phyloP scores from a whole-genome alignment of 2,329 filamentous ascomycete genomes.

The Hypoxylon sp. region DNA sequence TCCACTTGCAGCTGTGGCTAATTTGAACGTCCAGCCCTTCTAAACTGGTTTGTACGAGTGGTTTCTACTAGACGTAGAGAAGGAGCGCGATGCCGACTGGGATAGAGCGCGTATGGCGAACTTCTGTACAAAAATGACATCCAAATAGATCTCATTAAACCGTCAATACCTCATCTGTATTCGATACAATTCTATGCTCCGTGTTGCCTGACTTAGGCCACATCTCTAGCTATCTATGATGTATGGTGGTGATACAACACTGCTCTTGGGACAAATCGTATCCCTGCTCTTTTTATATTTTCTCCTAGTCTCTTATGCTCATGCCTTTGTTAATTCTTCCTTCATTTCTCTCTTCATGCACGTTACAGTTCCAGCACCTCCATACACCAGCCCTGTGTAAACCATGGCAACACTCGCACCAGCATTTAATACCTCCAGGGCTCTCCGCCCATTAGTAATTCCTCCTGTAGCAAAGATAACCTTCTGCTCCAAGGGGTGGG shows the following conservation, averaged over 20 bases:
- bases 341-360: conserved; percentile 76
- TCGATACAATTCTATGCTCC: conserved; percentile 23
- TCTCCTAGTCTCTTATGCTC: conserved; percentile 8
- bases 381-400: conserved; percentile 82
- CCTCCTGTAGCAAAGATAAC: conserved; percentile 95
- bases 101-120: conserved; percentile 48
- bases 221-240: conserved; percentile 36
- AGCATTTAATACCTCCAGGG: conserved; percentile 83
- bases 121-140: conserved; percentile 48
- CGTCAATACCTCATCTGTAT: conserved; percentile 28
- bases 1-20: conserved; percentile 14
- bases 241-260: conserved; percentile 30
- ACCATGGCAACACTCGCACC: conserved; percentile 93
- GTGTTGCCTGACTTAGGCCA: conserved; percentile 11
- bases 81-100: conserved; percentile 39
- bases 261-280: conserved; percentile 10
- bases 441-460: conserved; percentile 90
- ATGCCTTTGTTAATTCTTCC: conserved; percentile 53
- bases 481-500: conserved; percentile 67
- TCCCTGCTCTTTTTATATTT: conserved; percentile 4
- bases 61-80: conserved; percentile 30
- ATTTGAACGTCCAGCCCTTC: conserved; percentile 48
- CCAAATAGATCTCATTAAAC: conserved; percentile 51
- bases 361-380: conserved; percentile 74
- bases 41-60: conserved; percentile 36